A percentile compares a stretch with the other conserved stretches of the same genome.
Conservation (phyloP, 78 protist species). For the Dictyostelium brefeldianum region DNA sequence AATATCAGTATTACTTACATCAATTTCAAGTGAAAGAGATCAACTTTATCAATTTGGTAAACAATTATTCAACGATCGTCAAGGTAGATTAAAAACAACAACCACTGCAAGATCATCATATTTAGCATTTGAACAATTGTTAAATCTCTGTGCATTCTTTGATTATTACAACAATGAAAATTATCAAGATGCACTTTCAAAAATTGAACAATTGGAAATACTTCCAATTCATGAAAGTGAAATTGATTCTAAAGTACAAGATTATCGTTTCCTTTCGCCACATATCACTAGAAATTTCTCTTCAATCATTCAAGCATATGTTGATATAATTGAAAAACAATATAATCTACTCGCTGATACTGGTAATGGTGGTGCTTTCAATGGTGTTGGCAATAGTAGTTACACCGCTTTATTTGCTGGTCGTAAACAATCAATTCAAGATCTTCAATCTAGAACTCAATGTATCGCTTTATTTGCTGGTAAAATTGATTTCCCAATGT, state of each 20-base stretch:
- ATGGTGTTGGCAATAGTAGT: neutral
- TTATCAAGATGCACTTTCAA: conserved; percentile 40
- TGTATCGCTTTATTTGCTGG: conserved; percentile 51
- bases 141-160: conserved; percentile 45
- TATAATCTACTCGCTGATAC: neutral
- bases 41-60: conserved; percentile 57
- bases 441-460: conserved; percentile 40
- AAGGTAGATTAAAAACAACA: conserved; percentile 5
- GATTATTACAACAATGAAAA: conserved; percentile 13
- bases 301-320: conserved; percentile 29
- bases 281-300: conserved; percentile 60
- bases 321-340: conserved; percentile 37
- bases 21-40: conserved; percentile 21
- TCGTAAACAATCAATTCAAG: conserved; percentile 1
- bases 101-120: conserved; percentile 25
- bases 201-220: conserved; percentile 12
- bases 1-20: conserved; percentile 18
- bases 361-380: neutral
- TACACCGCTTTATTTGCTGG: conserved; percentile 8
- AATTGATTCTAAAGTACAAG: conserved; percentile 23
- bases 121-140: conserved; percentile 55
- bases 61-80: conserved; percentile 31
- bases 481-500: conserved; percentile 73
- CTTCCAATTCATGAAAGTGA: neutral
- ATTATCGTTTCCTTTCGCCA: conserved; percentile 33